Evolutionary conservation across 2,329 filamentous ascomycete genomes (phyloP), one percentile per base, ranked within the genome.

Genomic region (Penicillium thymicola): DNA sequence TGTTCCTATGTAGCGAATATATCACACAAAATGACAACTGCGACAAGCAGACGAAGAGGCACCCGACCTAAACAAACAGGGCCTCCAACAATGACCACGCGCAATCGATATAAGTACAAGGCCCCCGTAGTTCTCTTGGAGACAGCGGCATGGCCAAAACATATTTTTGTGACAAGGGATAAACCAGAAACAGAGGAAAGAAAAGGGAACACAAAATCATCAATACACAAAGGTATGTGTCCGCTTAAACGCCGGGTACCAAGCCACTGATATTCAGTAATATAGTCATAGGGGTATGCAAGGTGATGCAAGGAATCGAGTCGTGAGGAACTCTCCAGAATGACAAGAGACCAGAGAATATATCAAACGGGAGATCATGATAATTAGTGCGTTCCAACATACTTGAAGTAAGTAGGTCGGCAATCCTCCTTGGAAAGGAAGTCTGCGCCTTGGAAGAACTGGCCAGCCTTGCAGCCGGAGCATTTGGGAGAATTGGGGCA

Each of bases 401-500:
- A 94, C 78, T 97, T 96, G 82, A 99, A 97, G 90, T 94, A 99
- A 72, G 92, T 92, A 18, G 93, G 90, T 59, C 94, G 83, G 76
- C 94, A 99, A 74, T 99, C 94, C 73, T 99, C 94, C 69, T 88
- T 87, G 67, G 92, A 85, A 44, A 99, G 79, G 81, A 86, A 96
- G 30, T 86, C 79, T 69, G 92, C 92, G 61, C 94, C 94, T 63
- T 95, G 92, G 27, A 91, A 97, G 68, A 97, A 89, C 57, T 89
- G 85, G 48, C 93, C 94, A 0, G 90, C 85, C n/a, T 87, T 83
- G 72, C 93, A 97, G 63, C 90, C 90, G 64, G 83, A 88, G 73
- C 93, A 97, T 75, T 97, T 97, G 48, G 90, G 89, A 51, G 89
- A 96, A 77, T 96, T 97, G 60, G 94, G 94, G 72, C 94, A 99